These are phyloP conservation scores for Mytilinidion resinicola DNA, from an alignment of 495 filamentous ascomycete species.

Conservation along the genomic window DNA sequence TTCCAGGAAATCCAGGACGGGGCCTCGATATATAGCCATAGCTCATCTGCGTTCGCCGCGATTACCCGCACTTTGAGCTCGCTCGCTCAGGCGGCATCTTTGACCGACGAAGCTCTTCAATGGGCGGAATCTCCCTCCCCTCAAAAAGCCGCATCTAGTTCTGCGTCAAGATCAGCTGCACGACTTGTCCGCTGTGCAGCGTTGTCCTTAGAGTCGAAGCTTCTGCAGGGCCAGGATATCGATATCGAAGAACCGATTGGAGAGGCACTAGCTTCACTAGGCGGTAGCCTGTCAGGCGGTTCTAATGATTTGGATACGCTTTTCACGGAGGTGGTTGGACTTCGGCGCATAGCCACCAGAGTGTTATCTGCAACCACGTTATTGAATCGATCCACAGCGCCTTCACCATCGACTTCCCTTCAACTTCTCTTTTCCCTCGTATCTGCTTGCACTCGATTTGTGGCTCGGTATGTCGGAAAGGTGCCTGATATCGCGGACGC, in stretches of 20 bases:
- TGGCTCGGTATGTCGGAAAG: slow-evolving; percentile 13
- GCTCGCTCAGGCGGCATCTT: slow-evolving; percentile 18
- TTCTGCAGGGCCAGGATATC: slow-evolving; percentile 1
- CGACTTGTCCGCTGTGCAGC: slow-evolving; percentile 9
- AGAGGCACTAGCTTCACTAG: slow-evolving; percentile 7
- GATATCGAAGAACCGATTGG: slow-evolving; percentile 6
- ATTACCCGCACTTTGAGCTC: slow-evolving; percentile 11
- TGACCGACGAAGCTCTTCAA: slow-evolving; percentile 19
- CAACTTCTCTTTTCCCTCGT: slow-evolving; percentile 10
- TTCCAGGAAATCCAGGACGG: slow-evolving; percentile 8
- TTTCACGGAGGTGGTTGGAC: slow-evolving; percentile 19
- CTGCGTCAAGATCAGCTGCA: slow-evolving; percentile 10
- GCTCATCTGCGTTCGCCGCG: neutral
- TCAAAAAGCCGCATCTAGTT: neutral
- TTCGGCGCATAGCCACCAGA: slow-evolving; percentile 23
- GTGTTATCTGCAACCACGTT: neutral
- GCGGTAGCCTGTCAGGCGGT: slow-evolving; percentile 19
- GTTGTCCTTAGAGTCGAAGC: slow-evolving; percentile 10
- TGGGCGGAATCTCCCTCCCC: slow-evolving; percentile 3
- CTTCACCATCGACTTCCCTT: neutral
- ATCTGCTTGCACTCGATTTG: slow-evolving; percentile 16
- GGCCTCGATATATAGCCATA: neutral
- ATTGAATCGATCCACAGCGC: neutral
- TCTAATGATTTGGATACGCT: slow-evolving; percentile 24
- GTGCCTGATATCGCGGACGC: neutral